These are phyloP conservation scores for Rhizoctonia solani DNA, from an alignment of 1,284 basidiomycete species.

Conservation along the genomic window DNA sequence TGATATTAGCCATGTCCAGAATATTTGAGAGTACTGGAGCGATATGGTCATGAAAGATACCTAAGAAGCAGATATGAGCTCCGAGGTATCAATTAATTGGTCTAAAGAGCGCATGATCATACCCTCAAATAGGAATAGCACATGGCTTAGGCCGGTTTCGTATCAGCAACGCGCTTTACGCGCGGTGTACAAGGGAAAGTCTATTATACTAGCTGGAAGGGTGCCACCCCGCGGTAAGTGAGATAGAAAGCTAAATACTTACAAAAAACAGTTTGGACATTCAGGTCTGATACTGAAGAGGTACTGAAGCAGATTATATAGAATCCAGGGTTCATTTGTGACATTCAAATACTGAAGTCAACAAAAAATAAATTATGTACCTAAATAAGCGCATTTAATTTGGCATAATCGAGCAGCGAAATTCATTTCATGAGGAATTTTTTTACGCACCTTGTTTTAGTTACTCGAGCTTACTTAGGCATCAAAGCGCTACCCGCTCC, in stretches of 20 bases:
- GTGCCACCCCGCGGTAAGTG: too few species aligned
- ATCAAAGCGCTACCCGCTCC: slow-evolving; percentile 15
- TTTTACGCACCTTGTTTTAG: background rate
- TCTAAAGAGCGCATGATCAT: slow-evolving; percentile 15
- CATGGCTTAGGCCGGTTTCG: slow-evolving; percentile 10
- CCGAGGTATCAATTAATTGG: slow-evolving; percentile 19
- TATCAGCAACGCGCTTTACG: slow-evolving; percentile 20
- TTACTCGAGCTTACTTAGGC: background rate
- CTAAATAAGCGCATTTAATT: slow-evolving; percentile 15
- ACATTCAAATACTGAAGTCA: background rate
- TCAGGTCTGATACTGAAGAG: background rate
- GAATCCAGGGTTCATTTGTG: background rate
- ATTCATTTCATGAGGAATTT: background rate
- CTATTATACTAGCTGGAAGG: background rate
- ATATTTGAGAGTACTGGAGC: background rate
- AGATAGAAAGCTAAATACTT: too few species aligned
- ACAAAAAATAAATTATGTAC: background rate
- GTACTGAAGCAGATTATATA: background rate
- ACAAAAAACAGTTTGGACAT: too few species aligned
- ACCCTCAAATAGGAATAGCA: slow-evolving; percentile 24
- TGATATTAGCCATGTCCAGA: slow-evolving; percentile 3
- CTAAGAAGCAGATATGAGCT: background rate
- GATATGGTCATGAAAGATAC: background rate
- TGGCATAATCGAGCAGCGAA: background rate
- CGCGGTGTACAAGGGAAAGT: slow-evolving; percentile 1